These are phyloP conservation scores for Talaromyces adpressus DNA, from an alignment of 495 filamentous ascomycete species.

Conservation along the genomic window DNA sequence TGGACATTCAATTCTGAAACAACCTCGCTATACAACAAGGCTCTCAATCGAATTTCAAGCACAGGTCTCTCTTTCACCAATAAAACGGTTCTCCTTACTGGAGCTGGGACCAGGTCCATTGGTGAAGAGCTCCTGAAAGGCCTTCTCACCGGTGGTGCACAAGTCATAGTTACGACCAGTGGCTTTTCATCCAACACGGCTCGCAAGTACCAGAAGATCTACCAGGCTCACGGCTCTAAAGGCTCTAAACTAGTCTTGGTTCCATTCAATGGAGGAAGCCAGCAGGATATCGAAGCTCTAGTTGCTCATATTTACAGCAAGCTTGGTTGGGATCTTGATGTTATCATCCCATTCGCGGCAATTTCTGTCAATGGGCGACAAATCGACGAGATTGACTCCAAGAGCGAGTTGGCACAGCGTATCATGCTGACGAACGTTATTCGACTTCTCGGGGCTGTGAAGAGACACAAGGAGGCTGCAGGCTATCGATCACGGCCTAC, in stretches of 20 bases:
- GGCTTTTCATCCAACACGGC: constrained; percentile 3
- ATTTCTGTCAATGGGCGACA: constrained; percentile 15
- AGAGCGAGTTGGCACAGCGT: constrained; percentile 17
- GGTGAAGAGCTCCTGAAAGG: constrained; percentile 13
- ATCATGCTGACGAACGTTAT: constrained; percentile 12
- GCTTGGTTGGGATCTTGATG: constrained; percentile 16
- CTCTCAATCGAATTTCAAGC: not conserved
- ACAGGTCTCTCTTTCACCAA: not conserved
- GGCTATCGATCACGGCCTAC: not conserved
- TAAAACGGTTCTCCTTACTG: constrained; percentile 19
- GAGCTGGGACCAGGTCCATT: constrained; percentile 19
- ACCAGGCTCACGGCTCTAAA: constrained; percentile 12
- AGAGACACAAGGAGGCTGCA: not conserved
- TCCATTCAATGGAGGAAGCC: constrained; percentile 25
- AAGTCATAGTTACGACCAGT: constrained; percentile 12
- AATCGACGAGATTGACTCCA: constrained; percentile 15
- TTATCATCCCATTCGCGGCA: constrained; percentile 21
- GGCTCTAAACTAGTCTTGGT: constrained; percentile 16
- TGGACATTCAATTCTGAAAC: not conserved
- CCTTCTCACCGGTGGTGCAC: constrained; percentile 17
- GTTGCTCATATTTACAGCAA: constrained; percentile 15
- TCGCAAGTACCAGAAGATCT: constrained; percentile 14
- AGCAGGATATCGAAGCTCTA: constrained; percentile 17
- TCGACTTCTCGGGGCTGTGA: not conserved
- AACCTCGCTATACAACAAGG: not conserved